Conservation (phyloP, 805 yeast genomes). For the Candida nonsorbophila region DNA sequence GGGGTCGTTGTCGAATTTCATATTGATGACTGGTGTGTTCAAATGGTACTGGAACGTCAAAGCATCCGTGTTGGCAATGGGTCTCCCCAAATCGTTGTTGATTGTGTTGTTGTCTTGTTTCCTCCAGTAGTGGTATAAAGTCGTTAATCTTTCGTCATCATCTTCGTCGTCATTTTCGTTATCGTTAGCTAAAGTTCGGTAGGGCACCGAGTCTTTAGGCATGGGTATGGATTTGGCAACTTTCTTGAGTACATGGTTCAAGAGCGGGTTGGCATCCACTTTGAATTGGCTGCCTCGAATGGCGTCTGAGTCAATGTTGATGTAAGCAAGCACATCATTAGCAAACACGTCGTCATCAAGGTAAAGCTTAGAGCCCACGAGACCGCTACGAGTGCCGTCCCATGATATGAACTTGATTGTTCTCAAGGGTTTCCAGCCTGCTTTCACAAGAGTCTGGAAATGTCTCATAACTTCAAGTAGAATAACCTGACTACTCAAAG, state of each 20-base stretch:
- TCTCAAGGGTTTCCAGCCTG: slow-evolving; percentile 41
- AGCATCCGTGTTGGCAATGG: slow-evolving; percentile 17
- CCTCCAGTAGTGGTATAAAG: slow-evolving; percentile 31
- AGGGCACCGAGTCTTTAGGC: slow-evolving; percentile 18
- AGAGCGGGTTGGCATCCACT: slow-evolving; percentile 31
- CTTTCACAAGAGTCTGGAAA: slow-evolving; percentile 19
- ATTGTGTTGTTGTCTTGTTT: slow-evolving; percentile 26
- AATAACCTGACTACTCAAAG: slow-evolving; percentile 34
- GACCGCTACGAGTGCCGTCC: slow-evolving; percentile 33
- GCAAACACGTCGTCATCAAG: slow-evolving; percentile 13
- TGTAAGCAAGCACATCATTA: slow-evolving; percentile 21
- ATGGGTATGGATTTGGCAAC: slow-evolving; percentile 27
- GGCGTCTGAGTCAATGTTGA: slow-evolving; percentile 34
- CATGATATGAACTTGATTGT: slow-evolving; percentile 35
- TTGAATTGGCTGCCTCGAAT: slow-evolving; percentile 31
- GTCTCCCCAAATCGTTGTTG: slow-evolving; percentile 25
- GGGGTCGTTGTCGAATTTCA: slow-evolving; percentile 27
- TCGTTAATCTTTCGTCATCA: slow-evolving; percentile 15
- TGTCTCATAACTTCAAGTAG: slow-evolving; percentile 34
- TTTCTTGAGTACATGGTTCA: slow-evolving; percentile 22
- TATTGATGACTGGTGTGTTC: slow-evolving; percentile 25
- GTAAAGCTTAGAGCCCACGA: slow-evolving; percentile 22
- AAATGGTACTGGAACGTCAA: slow-evolving; percentile 26
- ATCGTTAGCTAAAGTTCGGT: slow-evolving; percentile 12
- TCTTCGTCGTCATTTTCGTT: slow-evolving; percentile 8